phyloP scores from a whole-genome alignment of 305 asterid genomes.

The Fraxinus velutina region DNA sequence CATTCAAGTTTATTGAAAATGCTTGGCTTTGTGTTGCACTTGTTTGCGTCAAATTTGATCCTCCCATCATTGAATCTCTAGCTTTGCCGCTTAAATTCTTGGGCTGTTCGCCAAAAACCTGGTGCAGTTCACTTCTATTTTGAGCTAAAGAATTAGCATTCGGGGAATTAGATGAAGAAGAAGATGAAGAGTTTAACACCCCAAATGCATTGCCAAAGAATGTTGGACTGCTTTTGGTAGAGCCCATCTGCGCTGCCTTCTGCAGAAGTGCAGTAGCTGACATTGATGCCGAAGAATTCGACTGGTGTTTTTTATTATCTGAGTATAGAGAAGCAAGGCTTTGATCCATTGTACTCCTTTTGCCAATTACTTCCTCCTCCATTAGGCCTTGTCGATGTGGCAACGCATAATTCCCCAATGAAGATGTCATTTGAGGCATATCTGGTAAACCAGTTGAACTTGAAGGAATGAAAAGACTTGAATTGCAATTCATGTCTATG shows the following conservation, averaged over 20 bases:
- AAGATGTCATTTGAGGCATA: constrained; percentile 46
- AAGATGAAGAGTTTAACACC: constrained; percentile 44
- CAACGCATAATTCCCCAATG: constrained; percentile 38
- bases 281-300: constrained; percentile 50
- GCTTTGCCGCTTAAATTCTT: neutral
- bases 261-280: constrained; percentile 91
- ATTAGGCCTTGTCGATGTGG: constrained; percentile 31
- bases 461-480: constrained; percentile 41
- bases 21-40: constrained; percentile 9
- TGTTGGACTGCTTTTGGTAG: constrained; percentile 47
- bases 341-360: constrained; percentile 8
- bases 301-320: constrained; percentile 4
- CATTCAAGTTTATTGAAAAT: constrained; percentile 33
- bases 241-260: constrained; percentile 83
- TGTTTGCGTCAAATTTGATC: constrained; percentile 17
- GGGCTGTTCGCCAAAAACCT: constrained; percentile 40
- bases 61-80: constrained; percentile 31
- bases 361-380: constrained; percentile 31
- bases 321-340: constrained; percentile 43
- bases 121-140: constrained; percentile 48
- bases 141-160: constrained; percentile 29
- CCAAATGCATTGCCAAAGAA: constrained; percentile 57
- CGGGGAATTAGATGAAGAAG: constrained; percentile 34
- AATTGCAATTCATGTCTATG: constrained; percentile 26
- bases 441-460: constrained; percentile 33